These are phyloP conservation scores for Sclerotinia subarctica DNA, from an alignment of 2,329 filamentous ascomycete genomes.

Conservation along the genomic window DNA sequence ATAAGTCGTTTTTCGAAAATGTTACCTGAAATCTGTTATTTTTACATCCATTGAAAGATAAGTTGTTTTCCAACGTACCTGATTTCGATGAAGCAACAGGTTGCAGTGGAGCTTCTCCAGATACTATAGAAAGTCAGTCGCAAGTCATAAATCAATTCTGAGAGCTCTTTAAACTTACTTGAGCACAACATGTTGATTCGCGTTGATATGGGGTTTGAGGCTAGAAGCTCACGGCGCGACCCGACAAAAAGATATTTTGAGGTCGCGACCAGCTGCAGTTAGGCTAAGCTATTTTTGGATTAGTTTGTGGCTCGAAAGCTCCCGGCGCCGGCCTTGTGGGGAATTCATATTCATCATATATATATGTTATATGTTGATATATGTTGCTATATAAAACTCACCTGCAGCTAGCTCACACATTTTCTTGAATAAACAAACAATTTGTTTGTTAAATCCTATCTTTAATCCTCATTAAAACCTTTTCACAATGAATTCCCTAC, in stretches of 20 bases:
- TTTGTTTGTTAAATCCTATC: neutral
- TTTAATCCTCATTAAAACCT: neutral
- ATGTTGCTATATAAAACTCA: neutral
- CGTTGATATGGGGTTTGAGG: conserved; percentile 26
- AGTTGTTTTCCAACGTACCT: conserved; percentile 53
- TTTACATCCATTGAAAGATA: conserved; percentile 23
- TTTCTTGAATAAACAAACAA: neutral
- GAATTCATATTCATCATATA: neutral
- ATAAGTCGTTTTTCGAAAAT: conserved; percentile 95
- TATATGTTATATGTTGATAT: neutral
- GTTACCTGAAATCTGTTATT: conserved; percentile 55
- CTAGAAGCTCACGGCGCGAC: conserved; percentile 30
- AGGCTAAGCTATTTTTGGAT: conserved; percentile 1
- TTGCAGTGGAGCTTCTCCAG: conserved; percentile 91
- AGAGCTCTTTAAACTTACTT: conserved; percentile 49
- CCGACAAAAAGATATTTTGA: conserved; percentile 22
- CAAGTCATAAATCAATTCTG: conserved; percentile 23
- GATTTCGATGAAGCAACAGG: conserved; percentile 94
- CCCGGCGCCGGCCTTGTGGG: conserved; percentile 17
- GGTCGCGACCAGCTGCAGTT: conserved; percentile 11
- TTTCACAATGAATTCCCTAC: conserved; percentile 44
- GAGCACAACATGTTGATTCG: conserved; percentile 58
- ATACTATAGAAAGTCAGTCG: conserved; percentile 58
- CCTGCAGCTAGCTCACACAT: neutral
- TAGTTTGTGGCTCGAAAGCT: conserved; percentile 8